phyloP scores from a whole-genome alignment of 2,329 filamentous ascomycete genomes.

The Ceratocystis huliohia region DNA sequence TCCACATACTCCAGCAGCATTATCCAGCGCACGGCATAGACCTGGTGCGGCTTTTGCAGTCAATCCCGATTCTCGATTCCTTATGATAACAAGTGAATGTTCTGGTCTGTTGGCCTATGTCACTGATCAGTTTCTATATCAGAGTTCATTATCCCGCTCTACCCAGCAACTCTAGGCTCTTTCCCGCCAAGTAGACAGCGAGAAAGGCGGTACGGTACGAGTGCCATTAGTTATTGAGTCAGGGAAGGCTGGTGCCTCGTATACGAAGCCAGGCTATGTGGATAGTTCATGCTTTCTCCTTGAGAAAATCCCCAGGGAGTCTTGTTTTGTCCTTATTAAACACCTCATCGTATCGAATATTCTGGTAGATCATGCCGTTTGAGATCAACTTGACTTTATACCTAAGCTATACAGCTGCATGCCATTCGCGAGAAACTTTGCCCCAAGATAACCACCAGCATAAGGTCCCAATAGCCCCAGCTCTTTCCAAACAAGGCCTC shows the following conservation, averaged over 20 bases:
- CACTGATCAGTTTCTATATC: neutral
- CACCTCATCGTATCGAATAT: too few relatives aligned
- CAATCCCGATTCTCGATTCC: neutral
- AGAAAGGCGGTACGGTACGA: too few relatives aligned
- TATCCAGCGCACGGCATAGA: neutral
- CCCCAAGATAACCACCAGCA: too few relatives aligned
- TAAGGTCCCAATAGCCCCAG: too few relatives aligned
- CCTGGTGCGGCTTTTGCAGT: neutral
- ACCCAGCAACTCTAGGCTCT: neutral
- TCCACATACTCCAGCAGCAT: neutral
- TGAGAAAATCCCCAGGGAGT: neutral
- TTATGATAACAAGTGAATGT: neutral
- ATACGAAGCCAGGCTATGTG: neutral
- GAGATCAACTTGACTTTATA: too few relatives aligned
- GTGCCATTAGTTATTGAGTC: neutral
- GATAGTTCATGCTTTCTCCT: neutral
- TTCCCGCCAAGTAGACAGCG: neutral
- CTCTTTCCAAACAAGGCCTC: too few relatives aligned
- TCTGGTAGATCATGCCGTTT: too few relatives aligned
- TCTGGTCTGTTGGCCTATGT: neutral
- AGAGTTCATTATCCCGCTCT: neutral
- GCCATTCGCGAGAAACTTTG: too few relatives aligned
- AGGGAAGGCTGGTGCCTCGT: neutral
- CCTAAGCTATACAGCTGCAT: too few relatives aligned
- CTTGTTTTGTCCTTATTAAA: too few relatives aligned